Conservation (phyloP, 2,329 filamentous ascomycete genomes). For the Ophiocordyceps camponoti-floridani region DNA sequence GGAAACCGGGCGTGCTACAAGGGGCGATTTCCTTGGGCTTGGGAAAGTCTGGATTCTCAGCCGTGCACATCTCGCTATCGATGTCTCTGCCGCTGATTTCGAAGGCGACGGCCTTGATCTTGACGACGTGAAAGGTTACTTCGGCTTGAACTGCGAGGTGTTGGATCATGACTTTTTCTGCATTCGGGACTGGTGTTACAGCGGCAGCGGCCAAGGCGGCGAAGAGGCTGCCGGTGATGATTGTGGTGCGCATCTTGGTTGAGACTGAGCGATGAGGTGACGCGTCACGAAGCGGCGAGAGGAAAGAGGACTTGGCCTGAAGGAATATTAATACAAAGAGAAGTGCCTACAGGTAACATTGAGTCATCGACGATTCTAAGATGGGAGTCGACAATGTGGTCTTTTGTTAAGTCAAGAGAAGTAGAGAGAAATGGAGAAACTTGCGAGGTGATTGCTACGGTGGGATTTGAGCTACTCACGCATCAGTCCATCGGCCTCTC, state of each 20-base stretch:
- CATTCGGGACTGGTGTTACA: too few species aligned
- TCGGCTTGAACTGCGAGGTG: slow-evolving; percentile 9
- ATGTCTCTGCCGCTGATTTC: slow-evolving; percentile 6
- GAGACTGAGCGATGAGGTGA: background rate
- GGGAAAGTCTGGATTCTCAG: slow-evolving; percentile 5
- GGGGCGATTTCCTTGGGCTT: slow-evolving; percentile 5
- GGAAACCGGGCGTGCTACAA: slow-evolving; percentile 12
- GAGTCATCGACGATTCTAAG: background rate
- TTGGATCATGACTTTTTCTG: slow-evolving; percentile 9
- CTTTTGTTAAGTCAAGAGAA: too few species aligned
- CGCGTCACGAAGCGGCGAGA: too few species aligned
- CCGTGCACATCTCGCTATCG: slow-evolving; percentile 4
- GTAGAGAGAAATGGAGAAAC: too few species aligned
- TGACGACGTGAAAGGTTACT: background rate
- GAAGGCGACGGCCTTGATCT: slow-evolving; percentile 6
- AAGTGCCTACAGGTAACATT: background rate
- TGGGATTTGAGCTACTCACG: too few species aligned
- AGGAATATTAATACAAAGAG: background rate
- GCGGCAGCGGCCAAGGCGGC: background rate
- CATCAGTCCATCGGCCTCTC: too few species aligned
- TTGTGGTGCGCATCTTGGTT: background rate
- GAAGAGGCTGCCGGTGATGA: background rate
- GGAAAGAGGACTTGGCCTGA: background rate
- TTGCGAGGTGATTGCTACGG: too few species aligned
- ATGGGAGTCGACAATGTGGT: too few species aligned